Base-by-base conservation (phyloP, 2,329 filamentous ascomycete species). In the Verticillium dahliae region DNA sequence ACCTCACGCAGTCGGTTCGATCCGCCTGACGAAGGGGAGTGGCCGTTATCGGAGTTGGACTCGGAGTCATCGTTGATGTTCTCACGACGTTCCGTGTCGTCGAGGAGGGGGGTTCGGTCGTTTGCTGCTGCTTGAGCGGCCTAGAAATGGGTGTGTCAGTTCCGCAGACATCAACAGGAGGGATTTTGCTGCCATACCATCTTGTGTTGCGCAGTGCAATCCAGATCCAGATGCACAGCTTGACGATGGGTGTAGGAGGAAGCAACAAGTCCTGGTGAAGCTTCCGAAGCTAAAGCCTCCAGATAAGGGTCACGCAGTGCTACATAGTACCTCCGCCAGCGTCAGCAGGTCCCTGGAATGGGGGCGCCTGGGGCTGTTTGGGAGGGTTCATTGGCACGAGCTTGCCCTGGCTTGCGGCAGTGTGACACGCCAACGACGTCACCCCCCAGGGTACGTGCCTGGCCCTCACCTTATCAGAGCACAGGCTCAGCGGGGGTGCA, bases 1-100 rank as follows among this genome's bases (percentile, higher is more conserved):
- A 90, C 74, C 72, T 97, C 91, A 64, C 90, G 85, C 61, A 84
- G 73, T 73, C 85, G 84, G 62, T 71, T 71, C 52, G 73, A 68
- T 52, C 45, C 45, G 56, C 76, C 70, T 10, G 62, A 35, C 2
- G 57, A 35, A 6, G 35, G 22, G n/a, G 41, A 60, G 41, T 61
- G 52, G 39, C 52, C 35, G 54, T 55, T 58, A 6, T 62, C 64
- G 3, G 41, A 59, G 41, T 58, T 62, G 57, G 34, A 62, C 55
- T 68, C 64, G 58, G 65, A 60, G 61, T 58, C 64, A 67, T 68
- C 56, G 62, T 69, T 38, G 68, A 10, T 61, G 4, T 57, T 50
- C 50, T 58, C 58, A 41, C 58, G 67, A 63, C 70, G 70, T 69
- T 69, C 71, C 31, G 71, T 67, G 62, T 68, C 65, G 61, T 72